Evolutionary conservation across 2,329 filamentous ascomycete species (phyloP).

Genomic region (Scedosporium aurantiacum): DNA sequence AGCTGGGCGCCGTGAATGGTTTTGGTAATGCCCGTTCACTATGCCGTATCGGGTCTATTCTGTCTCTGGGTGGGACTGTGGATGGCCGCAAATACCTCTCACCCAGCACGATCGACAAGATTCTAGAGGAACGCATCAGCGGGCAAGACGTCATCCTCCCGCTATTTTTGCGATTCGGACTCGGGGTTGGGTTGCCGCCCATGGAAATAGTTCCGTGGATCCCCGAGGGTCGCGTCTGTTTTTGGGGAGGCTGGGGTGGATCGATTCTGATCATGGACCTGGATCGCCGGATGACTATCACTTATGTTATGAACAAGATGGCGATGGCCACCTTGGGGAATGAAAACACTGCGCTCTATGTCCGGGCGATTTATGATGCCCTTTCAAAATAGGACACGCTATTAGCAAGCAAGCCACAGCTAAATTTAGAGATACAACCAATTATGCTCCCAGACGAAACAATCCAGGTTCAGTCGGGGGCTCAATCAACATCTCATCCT

Average conservation of each 20-base stretch:
- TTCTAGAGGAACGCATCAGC: slow-evolving; percentile 30
- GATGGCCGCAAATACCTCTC: slow-evolving; percentile 23
- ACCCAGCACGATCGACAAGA: slow-evolving; percentile 27
- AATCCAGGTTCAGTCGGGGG: no score
- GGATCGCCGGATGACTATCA: slow-evolving; percentile 28
- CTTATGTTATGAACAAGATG: slow-evolving; percentile 36
- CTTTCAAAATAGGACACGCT: neutral
- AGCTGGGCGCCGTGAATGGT: slow-evolving; percentile 32
- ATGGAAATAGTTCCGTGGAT: neutral
- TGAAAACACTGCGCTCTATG: neutral
- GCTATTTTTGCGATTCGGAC: slow-evolving; percentile 24
- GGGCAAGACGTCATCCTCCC: slow-evolving; percentile 28
- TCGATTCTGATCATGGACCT: slow-evolving; percentile 31
- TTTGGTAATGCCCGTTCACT: slow-evolving; percentile 32
- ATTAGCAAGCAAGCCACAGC: no score
- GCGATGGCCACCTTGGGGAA: neutral
- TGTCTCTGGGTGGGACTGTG: slow-evolving; percentile 12
- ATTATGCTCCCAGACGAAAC: no score
- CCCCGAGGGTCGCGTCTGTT: slow-evolving; percentile 21
- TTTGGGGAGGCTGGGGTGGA: slow-evolving; percentile 35
- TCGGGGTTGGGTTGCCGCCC: slow-evolving; percentile 25
- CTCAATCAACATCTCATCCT: no score
- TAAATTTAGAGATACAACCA: no score
- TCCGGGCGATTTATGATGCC: neutral
- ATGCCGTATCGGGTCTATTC: slow-evolving; percentile 25